Evolutionary conservation across 441 rosid genomes (phyloP).

Genomic region (Adansonia grandidieri): DNA sequence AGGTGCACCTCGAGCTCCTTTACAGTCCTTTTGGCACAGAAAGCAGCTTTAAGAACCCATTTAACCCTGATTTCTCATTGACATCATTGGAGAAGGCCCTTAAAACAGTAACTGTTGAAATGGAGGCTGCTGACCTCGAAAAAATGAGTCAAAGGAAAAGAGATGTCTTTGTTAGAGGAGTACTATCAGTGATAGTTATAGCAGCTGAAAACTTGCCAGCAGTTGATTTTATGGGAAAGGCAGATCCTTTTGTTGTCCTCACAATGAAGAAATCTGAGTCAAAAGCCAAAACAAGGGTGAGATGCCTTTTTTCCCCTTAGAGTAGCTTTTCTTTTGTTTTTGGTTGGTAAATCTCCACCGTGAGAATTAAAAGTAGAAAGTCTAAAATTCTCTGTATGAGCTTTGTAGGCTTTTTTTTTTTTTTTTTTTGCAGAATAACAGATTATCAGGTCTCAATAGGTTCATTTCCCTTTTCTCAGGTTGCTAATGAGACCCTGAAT

Average conservation of each 20-base stretch:
- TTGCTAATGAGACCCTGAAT: slow-evolving; percentile 63
- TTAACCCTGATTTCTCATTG: slow-evolving; percentile 53
- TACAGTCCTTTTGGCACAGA: slow-evolving; percentile 74
- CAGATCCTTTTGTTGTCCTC: slow-evolving; percentile 81
- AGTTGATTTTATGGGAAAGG: slow-evolving; percentile 82
- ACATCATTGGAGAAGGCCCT: slow-evolving; percentile 78
- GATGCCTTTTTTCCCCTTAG: slow-evolving; percentile 21
- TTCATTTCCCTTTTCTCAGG: slow-evolving; percentile 42
- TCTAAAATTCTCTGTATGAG: background rate
- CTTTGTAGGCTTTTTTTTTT: background rate
- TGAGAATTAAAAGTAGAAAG: background rate
- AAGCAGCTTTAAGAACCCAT: slow-evolving; percentile 59
- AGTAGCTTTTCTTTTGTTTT: background rate
- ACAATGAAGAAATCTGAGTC: slow-evolving; percentile 75
- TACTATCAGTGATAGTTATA: slow-evolving; percentile 74
- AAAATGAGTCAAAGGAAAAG: slow-evolving; percentile 46
- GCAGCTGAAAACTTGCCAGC: slow-evolving; percentile 82
- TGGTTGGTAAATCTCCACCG: background rate
- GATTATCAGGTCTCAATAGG: background rate
- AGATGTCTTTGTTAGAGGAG: slow-evolving; percentile 91
- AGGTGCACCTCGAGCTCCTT: slow-evolving; percentile 92
- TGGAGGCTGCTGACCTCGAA: slow-evolving; percentile 35
- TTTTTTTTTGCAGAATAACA: background rate
- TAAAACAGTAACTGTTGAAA: slow-evolving; percentile 41
- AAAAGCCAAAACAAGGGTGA: slow-evolving; percentile 78